Evolutionary conservation across 352 stramenopile species (phyloP).

Genomic region (Phytophthora macrochlamydospora): DNA sequence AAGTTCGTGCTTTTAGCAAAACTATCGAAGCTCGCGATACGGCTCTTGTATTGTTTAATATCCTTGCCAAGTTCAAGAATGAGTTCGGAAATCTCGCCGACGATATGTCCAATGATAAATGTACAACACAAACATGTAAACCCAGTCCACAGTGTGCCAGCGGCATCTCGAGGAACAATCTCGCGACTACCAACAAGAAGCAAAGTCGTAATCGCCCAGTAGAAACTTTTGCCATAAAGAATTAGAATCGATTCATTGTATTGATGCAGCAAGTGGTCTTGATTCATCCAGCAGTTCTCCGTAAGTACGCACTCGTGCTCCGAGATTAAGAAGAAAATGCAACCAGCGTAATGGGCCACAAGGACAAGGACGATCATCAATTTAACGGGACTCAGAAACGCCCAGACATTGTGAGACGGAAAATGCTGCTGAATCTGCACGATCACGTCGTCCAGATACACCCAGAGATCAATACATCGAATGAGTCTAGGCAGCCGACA

Average conservation of each 20-base stretch:
- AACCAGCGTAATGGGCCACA: conserved; percentile 57
- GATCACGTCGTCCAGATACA: conserved; percentile 51
- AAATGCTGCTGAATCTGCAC: conserved; percentile 30
- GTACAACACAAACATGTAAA: conserved; percentile 63
- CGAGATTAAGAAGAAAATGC: conserved; percentile 75
- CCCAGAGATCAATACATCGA: conserved; percentile 34
- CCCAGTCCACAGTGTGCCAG: conserved; percentile 58
- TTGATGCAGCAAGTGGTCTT: conserved; percentile 64
- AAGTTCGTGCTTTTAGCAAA: conserved; percentile 66
- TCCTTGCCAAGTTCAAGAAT: conserved; percentile 70
- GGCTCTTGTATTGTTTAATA: conserved; percentile 64
- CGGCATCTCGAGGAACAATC: conserved; percentile 55
- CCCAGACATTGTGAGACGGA: conserved; percentile 48
- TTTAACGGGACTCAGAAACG: conserved; percentile 61
- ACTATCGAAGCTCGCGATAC: conserved; percentile 63
- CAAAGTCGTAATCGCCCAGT: conserved; percentile 72
- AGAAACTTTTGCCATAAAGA: conserved; percentile 67
- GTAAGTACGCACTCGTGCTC: conserved; percentile 51
- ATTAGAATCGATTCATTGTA: conserved; percentile 44
- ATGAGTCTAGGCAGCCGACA: conserved; percentile 56
- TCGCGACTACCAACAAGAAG: conserved; percentile 64
- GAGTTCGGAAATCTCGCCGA: conserved; percentile 73
- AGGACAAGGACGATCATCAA: conserved; percentile 61
- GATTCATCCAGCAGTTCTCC: conserved; percentile 53
- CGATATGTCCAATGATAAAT: conserved; percentile 73